A percentile compares a stretch with the other conserved stretches of the same genome.
Evolutionary conservation across 2,329 filamentous ascomycete species (phyloP).

Genomic region (Penicillium nordicum): DNA sequence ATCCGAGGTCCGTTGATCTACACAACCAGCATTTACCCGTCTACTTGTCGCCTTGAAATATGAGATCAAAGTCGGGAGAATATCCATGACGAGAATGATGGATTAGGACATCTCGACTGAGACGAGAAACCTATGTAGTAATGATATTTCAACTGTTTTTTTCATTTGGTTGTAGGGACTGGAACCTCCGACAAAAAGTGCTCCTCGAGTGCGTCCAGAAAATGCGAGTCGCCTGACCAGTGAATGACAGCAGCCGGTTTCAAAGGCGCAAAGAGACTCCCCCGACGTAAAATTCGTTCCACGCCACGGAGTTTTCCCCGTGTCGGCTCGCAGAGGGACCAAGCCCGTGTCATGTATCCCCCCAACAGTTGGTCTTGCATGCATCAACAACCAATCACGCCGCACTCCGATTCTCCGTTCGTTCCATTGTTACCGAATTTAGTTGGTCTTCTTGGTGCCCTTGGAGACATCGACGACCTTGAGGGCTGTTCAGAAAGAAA

Average conservation of each 20-base stretch:
- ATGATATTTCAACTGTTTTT: conserved; percentile 41
- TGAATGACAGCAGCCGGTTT: conserved; percentile 21
- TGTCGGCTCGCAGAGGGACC: conserved; percentile 33
- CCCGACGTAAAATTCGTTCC: conserved; percentile 9
- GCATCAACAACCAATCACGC: conserved; percentile 26
- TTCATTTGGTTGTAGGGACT: conserved; percentile 35
- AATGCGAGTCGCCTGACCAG: conserved; percentile 33
- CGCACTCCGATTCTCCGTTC: conserved; percentile 27
- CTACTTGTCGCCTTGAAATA: background rate
- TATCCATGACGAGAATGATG: conserved; percentile 5
- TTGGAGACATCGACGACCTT: conserved; percentile 47
- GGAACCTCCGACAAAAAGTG: conserved; percentile 32
- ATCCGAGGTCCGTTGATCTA: background rate
- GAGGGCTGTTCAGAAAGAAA: conserved; percentile 33
- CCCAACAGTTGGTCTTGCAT: conserved; percentile 30
- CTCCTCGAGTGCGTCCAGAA: conserved; percentile 27
- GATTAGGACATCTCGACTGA: conserved; percentile 7
- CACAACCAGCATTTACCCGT: background rate
- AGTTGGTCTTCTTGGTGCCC: conserved; percentile 47
- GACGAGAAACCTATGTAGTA: conserved; percentile 15
- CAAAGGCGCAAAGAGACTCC: conserved; percentile 29
- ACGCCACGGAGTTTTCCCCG: conserved; percentile 20
- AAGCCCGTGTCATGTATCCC: conserved; percentile 24
- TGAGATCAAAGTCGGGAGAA: background rate
- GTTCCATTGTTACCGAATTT: conserved; percentile 32